Percentiles rank a stretch among this genome's conserved stretches.
These are phyloP conservation scores for Neonectria hederae DNA, from an alignment of 2,329 filamentous ascomycete genomes.

Conservation along the genomic window DNA sequence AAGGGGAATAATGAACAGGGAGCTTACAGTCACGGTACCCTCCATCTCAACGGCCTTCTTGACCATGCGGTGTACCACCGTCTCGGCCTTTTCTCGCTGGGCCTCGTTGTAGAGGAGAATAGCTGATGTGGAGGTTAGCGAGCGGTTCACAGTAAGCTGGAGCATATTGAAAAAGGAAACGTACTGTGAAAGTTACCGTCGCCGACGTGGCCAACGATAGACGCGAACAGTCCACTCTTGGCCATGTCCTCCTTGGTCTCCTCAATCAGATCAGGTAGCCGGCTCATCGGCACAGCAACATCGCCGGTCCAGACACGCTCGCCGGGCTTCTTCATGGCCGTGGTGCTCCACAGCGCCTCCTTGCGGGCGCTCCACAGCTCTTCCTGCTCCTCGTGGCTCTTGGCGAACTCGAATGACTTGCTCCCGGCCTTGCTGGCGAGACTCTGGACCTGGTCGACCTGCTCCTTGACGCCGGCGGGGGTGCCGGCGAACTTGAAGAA, in stretches of 20 bases:
- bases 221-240: conserved; percentile 55
- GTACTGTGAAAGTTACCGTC: conserved; percentile 80
- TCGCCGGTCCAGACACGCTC: conserved; percentile 87
- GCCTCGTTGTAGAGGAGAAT: conserved; percentile 71
- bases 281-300: conserved; percentile 83
- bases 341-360: conserved; percentile 83
- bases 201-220: conserved; percentile 76
- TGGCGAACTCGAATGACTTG: conserved; percentile 81
- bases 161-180: conserved; percentile 28
- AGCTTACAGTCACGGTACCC: conserved; percentile 76
- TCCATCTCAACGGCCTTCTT: conserved; percentile 86
- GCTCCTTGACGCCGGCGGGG: conserved; percentile 76
- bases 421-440: conserved; percentile 70
- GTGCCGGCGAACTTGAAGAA: conserved; percentile 89
- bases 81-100: conserved; percentile 73
- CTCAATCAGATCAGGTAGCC: conserved; percentile 79
- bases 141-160: neutral
- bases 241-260: conserved; percentile 65
- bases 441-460: conserved; percentile 72
- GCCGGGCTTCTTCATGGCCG: conserved; percentile 70
- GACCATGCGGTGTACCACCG: conserved; percentile 83
- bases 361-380: conserved; percentile 88
- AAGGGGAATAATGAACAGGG: neutral
- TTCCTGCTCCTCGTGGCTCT: conserved; percentile 71
- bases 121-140: conserved; percentile 45